Evolutionary conservation across 805 yeast species (phyloP).

Genomic region (Nakazawaea siamensis): DNA sequence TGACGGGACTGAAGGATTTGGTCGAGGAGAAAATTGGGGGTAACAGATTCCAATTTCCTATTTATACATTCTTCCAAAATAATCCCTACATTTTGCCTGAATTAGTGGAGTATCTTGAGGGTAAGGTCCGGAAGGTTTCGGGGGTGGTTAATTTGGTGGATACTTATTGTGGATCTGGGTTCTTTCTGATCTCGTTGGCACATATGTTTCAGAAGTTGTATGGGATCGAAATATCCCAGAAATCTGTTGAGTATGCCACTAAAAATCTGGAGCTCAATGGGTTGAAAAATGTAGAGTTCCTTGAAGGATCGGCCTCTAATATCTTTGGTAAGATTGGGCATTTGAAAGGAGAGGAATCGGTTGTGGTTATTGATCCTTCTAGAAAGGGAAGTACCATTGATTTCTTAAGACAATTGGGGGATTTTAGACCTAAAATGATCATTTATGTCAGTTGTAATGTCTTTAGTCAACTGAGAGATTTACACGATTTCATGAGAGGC

Average conservation of each 20-base stretch:
- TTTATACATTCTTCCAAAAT: slow-evolving; percentile 32
- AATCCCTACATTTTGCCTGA: slow-evolving; percentile 28
- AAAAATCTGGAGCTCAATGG: slow-evolving; percentile 30
- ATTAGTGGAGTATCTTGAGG: slow-evolving; percentile 24
- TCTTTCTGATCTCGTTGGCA: slow-evolving; percentile 29
- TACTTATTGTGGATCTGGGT: slow-evolving; percentile 39
- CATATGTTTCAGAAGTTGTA: slow-evolving; percentile 25
- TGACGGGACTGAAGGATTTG: slow-evolving; percentile 20
- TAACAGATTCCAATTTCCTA: slow-evolving; percentile 28
- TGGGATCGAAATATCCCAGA: slow-evolving; percentile 31
- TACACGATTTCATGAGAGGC: slow-evolving; percentile 21
- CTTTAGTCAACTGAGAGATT: slow-evolving; percentile 36
- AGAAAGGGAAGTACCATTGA: slow-evolving; percentile 29
- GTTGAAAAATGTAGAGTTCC: slow-evolving; percentile 22
- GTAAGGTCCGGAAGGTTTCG: slow-evolving; percentile 13
- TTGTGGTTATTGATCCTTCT: slow-evolving; percentile 37
- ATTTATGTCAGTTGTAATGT: slow-evolving; percentile 37
- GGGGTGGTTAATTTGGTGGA: slow-evolving; percentile 19
- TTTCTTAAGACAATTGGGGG: slow-evolving; percentile 28
- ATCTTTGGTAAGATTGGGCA: slow-evolving; percentile 24
- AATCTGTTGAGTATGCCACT: slow-evolving; percentile 26
- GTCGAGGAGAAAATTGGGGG: slow-evolving; percentile 29
- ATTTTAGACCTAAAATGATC: slow-evolving; percentile 28
- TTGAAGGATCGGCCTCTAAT: slow-evolving; percentile 28
- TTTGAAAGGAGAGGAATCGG: slow-evolving; percentile 24